Evolutionary conservation across 2,329 filamentous ascomycete species (phyloP).

Genomic region (Clathrospora elynae): DNA sequence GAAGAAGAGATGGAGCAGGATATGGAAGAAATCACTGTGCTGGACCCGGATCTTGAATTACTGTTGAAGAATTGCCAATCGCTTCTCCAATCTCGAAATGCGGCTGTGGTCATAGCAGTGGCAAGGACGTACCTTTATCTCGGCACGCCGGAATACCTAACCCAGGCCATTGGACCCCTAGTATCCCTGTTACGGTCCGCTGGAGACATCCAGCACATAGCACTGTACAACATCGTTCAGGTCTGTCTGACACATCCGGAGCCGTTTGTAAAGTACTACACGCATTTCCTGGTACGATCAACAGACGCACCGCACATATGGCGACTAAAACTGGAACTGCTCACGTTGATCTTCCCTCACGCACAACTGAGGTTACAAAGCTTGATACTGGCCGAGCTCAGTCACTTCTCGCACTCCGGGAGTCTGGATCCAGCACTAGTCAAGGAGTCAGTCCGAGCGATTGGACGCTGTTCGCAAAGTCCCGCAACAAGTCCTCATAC

Average conservation of each 20-base stretch:
- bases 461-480: conserved; percentile 87
- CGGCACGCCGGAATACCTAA: conserved; percentile 77
- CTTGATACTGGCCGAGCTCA: conserved; percentile 87
- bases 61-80: conserved; percentile 79
- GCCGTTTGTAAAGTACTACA: conserved; percentile 85
- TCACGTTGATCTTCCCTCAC: conserved; percentile 89
- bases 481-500: conserved; percentile 44
- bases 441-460: conserved; percentile 86
- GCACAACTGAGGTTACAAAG: conserved; percentile 76
- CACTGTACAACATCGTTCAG: conserved; percentile 93
- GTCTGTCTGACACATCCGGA: conserved; percentile 77
- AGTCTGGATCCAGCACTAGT: conserved; percentile 76
- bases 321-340: conserved; percentile 87
- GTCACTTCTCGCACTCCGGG: conserved; percentile 94
- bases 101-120: conserved; percentile 88
- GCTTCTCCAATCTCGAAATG: conserved; percentile 90
- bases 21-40: conserved; percentile 61
- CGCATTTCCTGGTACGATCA: conserved; percentile 84
- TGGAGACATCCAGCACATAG: conserved; percentile 85
- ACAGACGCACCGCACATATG: conserved; percentile 81
- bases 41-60: conserved; percentile 83
- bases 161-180: conserved; percentile 77
- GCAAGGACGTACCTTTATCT: conserved; percentile 83
- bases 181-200: conserved; percentile 83
- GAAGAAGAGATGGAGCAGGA: conserved; percentile 55